Evolutionary conservation across 2,329 filamentous ascomycete species (phyloP).

Genomic region (Neodidymelliopsis sp.): DNA sequence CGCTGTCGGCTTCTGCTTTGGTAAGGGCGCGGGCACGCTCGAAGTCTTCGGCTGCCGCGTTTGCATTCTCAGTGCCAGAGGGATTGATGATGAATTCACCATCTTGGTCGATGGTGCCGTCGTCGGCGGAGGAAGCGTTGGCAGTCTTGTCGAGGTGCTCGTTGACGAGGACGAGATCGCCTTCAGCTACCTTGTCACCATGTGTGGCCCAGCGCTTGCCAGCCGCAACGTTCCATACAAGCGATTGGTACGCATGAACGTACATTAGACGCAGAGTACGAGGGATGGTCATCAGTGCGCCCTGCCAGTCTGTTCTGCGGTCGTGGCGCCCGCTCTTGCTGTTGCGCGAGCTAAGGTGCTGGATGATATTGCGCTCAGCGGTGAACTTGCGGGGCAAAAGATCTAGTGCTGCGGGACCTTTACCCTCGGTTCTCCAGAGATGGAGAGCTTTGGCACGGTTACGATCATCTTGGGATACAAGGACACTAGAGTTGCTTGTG

Average conservation of each 20-base stretch:
- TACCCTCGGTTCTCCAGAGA: constrained; percentile 70
- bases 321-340: constrained; percentile 54
- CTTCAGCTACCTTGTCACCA: constrained; percentile 77
- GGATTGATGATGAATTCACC: constrained; percentile 73
- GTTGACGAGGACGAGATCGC: constrained; percentile 79
- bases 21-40: constrained; percentile 76
- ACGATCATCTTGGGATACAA: constrained; percentile 76
- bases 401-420: constrained; percentile 67
- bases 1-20: constrained; percentile 78
- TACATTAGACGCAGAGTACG: constrained; percentile 91
- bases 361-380: constrained; percentile 80
- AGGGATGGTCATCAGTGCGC: constrained; percentile 80
- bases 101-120: constrained; percentile 60
- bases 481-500: constrained; percentile 47
- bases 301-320: constrained; percentile 74
- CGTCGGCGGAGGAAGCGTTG: constrained; percentile 37
- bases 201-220: constrained; percentile 81
- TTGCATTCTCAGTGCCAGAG: constrained; percentile 62
- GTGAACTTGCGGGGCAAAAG: constrained; percentile 81
- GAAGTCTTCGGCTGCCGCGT: constrained; percentile 64
- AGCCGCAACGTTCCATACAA: constrained; percentile 89
- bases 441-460: constrained; percentile 80
- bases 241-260: constrained; percentile 93
- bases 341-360: constrained; percentile 67
- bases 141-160: constrained; percentile 61